Percentiles rank a stretch among this genome's conserved stretches.
phyloP scores from a whole-genome alignment of 768 basidiomycete genomes.

The Coprinellus micaceus region DNA sequence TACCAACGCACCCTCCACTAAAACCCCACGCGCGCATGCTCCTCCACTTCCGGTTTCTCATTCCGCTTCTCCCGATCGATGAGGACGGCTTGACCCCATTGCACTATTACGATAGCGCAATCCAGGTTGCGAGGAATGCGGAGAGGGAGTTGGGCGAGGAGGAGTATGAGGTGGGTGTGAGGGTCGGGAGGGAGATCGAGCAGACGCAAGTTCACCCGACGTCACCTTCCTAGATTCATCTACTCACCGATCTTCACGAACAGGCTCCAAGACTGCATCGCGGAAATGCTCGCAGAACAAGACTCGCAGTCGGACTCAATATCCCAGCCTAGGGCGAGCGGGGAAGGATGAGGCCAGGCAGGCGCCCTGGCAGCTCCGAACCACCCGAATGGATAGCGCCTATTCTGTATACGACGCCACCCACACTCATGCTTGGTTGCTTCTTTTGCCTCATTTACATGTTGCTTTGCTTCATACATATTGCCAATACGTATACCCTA shows the following conservation, averaged over 20 bases:
- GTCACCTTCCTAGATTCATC: no score
- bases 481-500: no score
- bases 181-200: constrained; percentile 58
- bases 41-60: constrained; percentile 75
- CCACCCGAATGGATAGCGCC: no score
- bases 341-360: no score
- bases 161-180: constrained; percentile 63
- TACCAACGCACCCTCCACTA: constrained; percentile 65
- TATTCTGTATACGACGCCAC: no score
- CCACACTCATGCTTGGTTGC: no score
- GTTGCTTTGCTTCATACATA: no score
- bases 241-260: no score
- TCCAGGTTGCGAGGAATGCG: constrained; percentile 67
- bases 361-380: no score
- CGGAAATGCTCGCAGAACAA: constrained; percentile 3
- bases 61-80: constrained; percentile 56
- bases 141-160: constrained; percentile 57
- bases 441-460: no score
- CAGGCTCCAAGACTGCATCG: not conserved
- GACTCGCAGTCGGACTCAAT: not conserved
- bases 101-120: constrained; percentile 74
- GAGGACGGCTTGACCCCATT: constrained; percentile 64
- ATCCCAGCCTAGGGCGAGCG: no score
- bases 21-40: constrained; percentile 75
- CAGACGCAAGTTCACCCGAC: constrained; percentile 46